Conservation (phyloP, 2,329 filamentous ascomycete species). For the Talaromyces verruculosus region DNA sequence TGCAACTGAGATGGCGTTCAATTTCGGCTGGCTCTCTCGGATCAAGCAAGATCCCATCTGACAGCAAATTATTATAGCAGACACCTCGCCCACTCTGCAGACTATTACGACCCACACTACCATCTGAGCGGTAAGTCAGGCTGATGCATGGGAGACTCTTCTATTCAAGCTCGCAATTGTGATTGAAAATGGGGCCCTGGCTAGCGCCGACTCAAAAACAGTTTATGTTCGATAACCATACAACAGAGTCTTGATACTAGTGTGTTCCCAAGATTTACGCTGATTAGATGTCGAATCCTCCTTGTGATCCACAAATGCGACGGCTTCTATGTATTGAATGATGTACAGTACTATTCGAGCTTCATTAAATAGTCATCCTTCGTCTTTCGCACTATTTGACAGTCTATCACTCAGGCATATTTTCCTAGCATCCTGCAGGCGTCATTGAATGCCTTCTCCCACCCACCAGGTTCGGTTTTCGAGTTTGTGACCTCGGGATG, state of each 20-base stretch:
- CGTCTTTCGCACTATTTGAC: too few relatives aligned
- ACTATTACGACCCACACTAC: not conserved
- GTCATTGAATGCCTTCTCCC: too few relatives aligned
- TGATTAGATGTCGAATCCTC: not conserved
- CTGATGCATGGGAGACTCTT: not conserved
- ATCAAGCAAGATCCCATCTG: not conserved
- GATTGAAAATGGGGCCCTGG: not conserved
- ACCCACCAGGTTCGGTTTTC: too few relatives aligned
- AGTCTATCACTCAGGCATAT: too few relatives aligned
- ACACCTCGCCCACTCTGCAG: not conserved
- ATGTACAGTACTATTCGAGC: too few relatives aligned
- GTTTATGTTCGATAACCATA: not conserved
- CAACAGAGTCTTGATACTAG: not conserved
- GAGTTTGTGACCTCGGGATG: too few relatives aligned
- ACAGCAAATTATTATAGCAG: not conserved
- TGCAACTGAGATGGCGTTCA: not conserved
- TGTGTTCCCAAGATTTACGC: not conserved
- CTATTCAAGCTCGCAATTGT: conserved; percentile 5
- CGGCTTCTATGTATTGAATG: too few relatives aligned
- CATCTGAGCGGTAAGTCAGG: not conserved
- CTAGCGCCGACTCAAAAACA: not conserved
- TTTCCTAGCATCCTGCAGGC: too few relatives aligned
- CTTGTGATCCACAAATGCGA: not conserved
- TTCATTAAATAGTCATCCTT: too few relatives aligned
- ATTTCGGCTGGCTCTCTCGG: not conserved